These are phyloP conservation scores for Grigorovia yakushimaensis DNA, from an alignment of 805 yeast genomes.

Conservation along the genomic window DNA sequence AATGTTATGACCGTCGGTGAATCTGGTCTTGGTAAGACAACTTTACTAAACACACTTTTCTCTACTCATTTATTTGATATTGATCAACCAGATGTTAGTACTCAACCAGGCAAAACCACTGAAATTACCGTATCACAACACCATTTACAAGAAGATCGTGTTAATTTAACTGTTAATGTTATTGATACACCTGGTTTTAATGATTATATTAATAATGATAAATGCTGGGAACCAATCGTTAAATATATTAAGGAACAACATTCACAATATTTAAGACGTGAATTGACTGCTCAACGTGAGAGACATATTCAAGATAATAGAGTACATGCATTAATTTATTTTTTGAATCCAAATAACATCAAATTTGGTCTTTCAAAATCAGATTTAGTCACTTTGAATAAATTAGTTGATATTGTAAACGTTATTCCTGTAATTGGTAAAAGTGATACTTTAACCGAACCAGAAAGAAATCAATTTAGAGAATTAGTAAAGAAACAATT, in stretches of 20 bases:
- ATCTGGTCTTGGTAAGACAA: constrained; percentile 91
- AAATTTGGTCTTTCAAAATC: constrained; percentile 75
- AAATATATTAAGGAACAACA: constrained; percentile 94
- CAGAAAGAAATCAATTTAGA: constrained; percentile 75
- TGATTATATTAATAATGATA: constrained; percentile 89
- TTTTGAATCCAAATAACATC: constrained; percentile 64
- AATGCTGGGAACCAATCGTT: constrained; percentile 94
- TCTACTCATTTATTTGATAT: constrained; percentile 69
- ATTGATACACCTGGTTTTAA: constrained; percentile 98
- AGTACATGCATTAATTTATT: constrained; percentile 87
- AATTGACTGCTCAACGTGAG: constrained; percentile 90
- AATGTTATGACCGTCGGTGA: constrained; percentile 90
- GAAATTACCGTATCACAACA: constrained; percentile 71
- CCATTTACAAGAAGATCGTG: constrained; percentile 73
- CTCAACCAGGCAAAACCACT: constrained; percentile 49
- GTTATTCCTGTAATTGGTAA: constrained; percentile 95
- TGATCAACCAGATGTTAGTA: constrained; percentile 17
- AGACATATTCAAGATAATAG: constrained; percentile 73
- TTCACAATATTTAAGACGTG: constrained; percentile 81
- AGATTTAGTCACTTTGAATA: constrained; percentile 74
- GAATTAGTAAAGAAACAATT: constrained; percentile 70
- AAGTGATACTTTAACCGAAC: constrained; percentile 78
- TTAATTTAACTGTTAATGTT: constrained; percentile 72
- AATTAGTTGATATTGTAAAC: constrained; percentile 80
- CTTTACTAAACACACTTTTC: constrained; percentile 83